phyloP scores from a whole-genome alignment of 2,329 filamentous ascomycete genomes.

The Phoma sp. region DNA sequence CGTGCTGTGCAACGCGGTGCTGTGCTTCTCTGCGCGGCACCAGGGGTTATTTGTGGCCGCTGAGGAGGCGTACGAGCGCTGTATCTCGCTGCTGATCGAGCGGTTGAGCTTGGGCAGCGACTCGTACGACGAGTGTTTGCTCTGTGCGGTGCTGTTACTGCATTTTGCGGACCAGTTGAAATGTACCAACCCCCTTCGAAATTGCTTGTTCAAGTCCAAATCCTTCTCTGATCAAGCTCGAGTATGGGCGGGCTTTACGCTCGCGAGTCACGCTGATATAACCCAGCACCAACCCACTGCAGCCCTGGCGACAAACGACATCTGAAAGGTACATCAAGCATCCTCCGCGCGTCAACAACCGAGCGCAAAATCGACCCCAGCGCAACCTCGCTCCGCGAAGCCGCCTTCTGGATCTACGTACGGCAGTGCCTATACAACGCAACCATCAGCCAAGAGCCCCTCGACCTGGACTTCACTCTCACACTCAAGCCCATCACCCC shows the following conservation, averaged over 20 bases:
- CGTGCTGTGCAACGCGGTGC: conserved; percentile 32
- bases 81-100: conserved; percentile 36
- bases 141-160: conserved; percentile 40
- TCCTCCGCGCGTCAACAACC: conserved; percentile 34
- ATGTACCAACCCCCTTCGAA: not conserved
- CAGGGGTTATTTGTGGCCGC: conserved; percentile 21
- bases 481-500: too few species aligned
- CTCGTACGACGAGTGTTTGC: conserved; percentile 34
- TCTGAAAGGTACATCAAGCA: conserved; percentile 37
- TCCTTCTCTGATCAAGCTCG: too few species aligned
- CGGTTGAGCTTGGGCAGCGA: conserved; percentile 27
- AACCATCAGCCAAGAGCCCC: conserved; percentile 39
- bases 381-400: conserved; percentile 37
- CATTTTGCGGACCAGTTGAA: conserved; percentile 41
- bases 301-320: conserved; percentile 35
- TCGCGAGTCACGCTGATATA: not conserved
- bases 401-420: conserved; percentile 44
- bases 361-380: conserved; percentile 34
- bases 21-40: conserved; percentile 40
- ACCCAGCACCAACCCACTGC: conserved; percentile 25
- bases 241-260: too few species aligned
- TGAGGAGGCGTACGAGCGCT: conserved; percentile 32
- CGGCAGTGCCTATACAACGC: conserved; percentile 40
- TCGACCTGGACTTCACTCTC: conserved; percentile 37
- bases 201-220: too few species aligned